Evolutionary conservation across 2,329 filamentous ascomycete species (phyloP).

Genomic region (Fusarium chaquense): DNA sequence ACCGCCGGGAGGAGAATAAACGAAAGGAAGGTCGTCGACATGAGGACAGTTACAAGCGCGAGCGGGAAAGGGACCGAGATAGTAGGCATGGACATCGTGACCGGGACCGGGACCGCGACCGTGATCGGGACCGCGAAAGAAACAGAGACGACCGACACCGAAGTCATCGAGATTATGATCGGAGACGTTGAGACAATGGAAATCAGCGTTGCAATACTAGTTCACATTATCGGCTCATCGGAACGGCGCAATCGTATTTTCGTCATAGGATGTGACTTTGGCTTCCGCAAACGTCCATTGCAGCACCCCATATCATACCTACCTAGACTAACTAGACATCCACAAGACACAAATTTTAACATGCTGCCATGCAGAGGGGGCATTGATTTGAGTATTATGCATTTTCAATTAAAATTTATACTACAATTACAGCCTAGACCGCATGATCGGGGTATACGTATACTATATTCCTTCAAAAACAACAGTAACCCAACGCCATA

Average conservation of each 20-base stretch:
- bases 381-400: background rate
- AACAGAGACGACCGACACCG: conserved; percentile 42
- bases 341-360: background rate
- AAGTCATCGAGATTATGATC: conserved; percentile 42
- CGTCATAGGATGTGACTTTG: background rate
- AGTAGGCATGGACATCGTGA: conserved; percentile 50
- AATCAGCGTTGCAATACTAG: background rate
- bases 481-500: conserved; percentile 24
- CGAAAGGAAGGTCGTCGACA: conserved; percentile 58
- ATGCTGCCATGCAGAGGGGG: conserved; percentile 20
- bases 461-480: conserved; percentile 23
- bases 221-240: background rate
- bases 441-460: conserved; percentile 26
- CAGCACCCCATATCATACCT: conserved; percentile 8
- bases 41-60: conserved; percentile 62
- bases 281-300: background rate
- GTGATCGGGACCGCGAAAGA: conserved; percentile 33
- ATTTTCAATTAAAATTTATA: conserved; percentile 32
- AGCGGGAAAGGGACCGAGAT: conserved; percentile 56
- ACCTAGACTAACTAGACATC: conserved; percentile 1
- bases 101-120: conserved; percentile 6
- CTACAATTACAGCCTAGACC: conserved; percentile 27
- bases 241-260: conserved; percentile 1
- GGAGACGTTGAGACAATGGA: conserved; percentile 35
- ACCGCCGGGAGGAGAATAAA: conserved; percentile 59